These are phyloP conservation scores for Triadica sebifera DNA, from an alignment of 345 rosid genomes.

Conservation along the genomic window DNA sequence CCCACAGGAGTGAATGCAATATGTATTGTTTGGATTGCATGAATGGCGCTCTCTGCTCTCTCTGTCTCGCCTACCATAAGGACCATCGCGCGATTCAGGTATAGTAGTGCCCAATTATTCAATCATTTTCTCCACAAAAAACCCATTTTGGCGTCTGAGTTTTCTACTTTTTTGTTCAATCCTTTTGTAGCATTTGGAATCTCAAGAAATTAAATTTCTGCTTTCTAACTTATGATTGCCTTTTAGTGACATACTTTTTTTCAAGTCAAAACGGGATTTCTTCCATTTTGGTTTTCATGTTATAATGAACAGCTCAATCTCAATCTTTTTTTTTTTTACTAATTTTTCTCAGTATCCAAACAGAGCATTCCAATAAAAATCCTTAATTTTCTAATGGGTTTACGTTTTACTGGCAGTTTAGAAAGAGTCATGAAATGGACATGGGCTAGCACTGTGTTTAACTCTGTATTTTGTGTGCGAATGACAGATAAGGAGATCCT, in stretches of 20 bases:
- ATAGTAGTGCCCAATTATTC: neutral
- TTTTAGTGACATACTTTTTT: neutral
- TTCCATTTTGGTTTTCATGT: too few relatives aligned
- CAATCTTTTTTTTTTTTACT: neutral
- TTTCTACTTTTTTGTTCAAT: slow-evolving; percentile 1
- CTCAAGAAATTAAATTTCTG: neutral
- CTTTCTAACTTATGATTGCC: slow-evolving; percentile 1
- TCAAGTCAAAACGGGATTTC: neutral
- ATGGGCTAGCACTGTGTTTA: neutral
- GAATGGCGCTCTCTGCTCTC: slow-evolving; percentile 58
- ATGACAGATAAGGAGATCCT: slow-evolving; percentile 64
- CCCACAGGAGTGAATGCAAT: slow-evolving; percentile 67
- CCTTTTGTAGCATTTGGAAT: neutral
- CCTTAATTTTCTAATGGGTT: slow-evolving; percentile 4
- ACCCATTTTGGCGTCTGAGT: neutral
- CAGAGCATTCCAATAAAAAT: neutral
- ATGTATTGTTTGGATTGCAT: slow-evolving; percentile 62
- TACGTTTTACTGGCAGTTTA: slow-evolving; percentile 13
- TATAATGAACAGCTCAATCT: too few relatives aligned
- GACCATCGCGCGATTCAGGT: slow-evolving; percentile 63
- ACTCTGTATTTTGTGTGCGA: neutral
- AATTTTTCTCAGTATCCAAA: neutral
- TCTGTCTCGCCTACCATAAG: slow-evolving; percentile 50
- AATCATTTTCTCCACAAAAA: neutral
- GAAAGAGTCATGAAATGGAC: neutral